Evolutionary conservation across 2,329 filamentous ascomycete species (phyloP), one percentile per base, ranked within the genome.

Genomic region (Stagonosporopsis cucurbitacearum): DNA sequence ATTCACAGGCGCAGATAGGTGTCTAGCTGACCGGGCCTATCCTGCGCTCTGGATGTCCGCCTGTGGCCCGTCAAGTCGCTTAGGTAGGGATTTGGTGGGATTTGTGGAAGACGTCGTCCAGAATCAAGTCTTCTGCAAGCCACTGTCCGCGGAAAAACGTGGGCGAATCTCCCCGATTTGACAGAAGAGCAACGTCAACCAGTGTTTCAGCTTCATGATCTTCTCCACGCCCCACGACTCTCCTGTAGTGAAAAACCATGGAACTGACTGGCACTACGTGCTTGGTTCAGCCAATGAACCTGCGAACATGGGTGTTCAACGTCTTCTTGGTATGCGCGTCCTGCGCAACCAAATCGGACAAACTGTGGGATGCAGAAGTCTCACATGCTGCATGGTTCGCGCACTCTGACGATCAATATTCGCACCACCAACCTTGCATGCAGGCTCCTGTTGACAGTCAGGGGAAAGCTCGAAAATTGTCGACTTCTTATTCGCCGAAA

Each of bases 401-500:
- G 20, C 28, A 41, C 40, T 22, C 40, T 35, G 53, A 48, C 54
- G 59, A 65, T 62, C 53, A 57, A 58, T 59, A 42, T 46, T 62
- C 51, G 52, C 51, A 37, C 43, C 52, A 51, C 49, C 56, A 50
- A 46, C 54, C 40, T 28, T 50, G 44, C 42, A 15, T 50, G 44
- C 45, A 50, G 42, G 35, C 46, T 56, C 40, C 50, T 35, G 55
- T 39, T 50, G 41, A 46, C 53, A 37, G 56, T 57, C 59, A 68
- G 64, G 64, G 61, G 55, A 48, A 51, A 40, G 28, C 44, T 55
- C 57, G 41, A 61, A 50, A 58, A 50, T 45, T 37, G 8, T 47
- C 36, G 41, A 45, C 48, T 51, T 56, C 57, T 58, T 61, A 56
- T 64, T 67, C 60, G 59, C 56, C 63, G 66, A 65, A 54, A 54